Evolutionary conservation across 495 filamentous ascomycete genomes (phyloP).

Genomic region (Aspergillus ostianus): DNA sequence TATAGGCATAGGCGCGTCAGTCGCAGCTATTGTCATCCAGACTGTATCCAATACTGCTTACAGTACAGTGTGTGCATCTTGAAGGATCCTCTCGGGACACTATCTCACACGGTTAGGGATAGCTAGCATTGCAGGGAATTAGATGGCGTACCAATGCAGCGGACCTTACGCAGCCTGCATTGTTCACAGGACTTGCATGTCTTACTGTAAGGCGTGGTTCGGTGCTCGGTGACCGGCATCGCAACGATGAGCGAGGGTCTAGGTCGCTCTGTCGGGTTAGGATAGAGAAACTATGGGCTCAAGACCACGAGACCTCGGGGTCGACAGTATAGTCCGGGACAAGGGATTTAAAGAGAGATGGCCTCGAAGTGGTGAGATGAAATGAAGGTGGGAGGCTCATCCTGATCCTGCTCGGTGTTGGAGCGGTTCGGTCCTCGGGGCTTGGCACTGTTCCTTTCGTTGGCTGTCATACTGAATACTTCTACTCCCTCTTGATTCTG

Average conservation of each 20-base stretch:
- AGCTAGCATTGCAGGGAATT: conserved; percentile 1
- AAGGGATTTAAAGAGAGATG: not conserved
- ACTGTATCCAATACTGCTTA: not conserved
- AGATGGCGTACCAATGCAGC: conserved; percentile 27
- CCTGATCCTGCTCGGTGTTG: not conserved
- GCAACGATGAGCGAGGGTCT: not conserved
- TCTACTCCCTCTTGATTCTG: no score
- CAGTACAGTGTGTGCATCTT: conserved; percentile 5
- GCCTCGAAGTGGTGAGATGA: not conserved
- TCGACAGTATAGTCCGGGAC: not conserved
- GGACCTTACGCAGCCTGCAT: conserved; percentile 33
- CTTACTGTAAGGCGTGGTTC: not conserved
- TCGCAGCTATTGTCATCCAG: not conserved
- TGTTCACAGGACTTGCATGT: conserved; percentile 29
- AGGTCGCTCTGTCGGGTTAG: not conserved
- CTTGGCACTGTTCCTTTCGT: not conserved
- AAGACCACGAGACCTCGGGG: not conserved
- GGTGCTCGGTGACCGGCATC: not conserved
- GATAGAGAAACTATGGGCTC: not conserved
- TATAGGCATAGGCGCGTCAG: no score
- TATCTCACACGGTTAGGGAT: not conserved
- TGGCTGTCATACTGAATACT: no score
- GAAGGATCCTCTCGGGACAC: not conserved
- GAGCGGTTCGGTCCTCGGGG: conserved; percentile 1
- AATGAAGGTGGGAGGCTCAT: not conserved